These are phyloP conservation scores for Seminavis robusta DNA, from an alignment of 108 stramenopile genomes.

Conservation along the genomic window DNA sequence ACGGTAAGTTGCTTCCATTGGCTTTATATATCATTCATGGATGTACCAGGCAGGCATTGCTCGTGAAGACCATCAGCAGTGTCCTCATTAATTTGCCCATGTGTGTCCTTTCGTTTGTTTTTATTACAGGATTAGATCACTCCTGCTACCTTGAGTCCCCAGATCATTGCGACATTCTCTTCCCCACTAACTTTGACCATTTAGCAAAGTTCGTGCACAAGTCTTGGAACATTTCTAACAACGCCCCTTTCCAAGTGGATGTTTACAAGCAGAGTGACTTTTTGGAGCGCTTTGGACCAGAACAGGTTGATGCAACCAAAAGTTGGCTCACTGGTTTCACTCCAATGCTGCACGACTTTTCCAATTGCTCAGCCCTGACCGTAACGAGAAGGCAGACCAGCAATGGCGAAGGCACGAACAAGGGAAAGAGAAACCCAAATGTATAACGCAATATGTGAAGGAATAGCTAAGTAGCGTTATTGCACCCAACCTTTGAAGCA, in stretches of 20 bases:
- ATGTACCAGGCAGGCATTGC: no score
- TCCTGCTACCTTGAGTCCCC: conserved; percentile 58
- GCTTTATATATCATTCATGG: no score
- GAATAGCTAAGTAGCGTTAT: no score
- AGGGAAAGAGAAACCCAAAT: no score
- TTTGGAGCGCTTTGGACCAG: conserved; percentile 46
- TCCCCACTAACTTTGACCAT: conserved; percentile 71
- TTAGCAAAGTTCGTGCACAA: conserved; percentile 34
- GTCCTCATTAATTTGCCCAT: no score
- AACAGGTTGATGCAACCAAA: conserved; percentile 59
- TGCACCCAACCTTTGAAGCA: no score
- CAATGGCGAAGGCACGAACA: no score
- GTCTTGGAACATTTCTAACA: background rate
- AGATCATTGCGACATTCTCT: conserved; percentile 71
- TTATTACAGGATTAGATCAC: conserved; percentile 67
- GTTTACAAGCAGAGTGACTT: conserved; percentile 73
- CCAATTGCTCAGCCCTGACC: conserved; percentile 73
- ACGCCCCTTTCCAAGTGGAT: conserved; percentile 5
- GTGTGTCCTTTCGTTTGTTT: no score
- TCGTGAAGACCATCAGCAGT: no score
- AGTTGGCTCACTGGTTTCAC: conserved; percentile 79
- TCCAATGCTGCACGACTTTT: conserved; percentile 77
- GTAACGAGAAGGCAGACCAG: no score
- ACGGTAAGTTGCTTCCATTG: no score
- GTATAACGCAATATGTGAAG: no score